Percentiles rank a stretch among this genome's conserved stretches.
These are phyloP conservation scores for Rhododendron simsii DNA, from an alignment of 148 eudicot species.

Conservation along the genomic window DNA sequence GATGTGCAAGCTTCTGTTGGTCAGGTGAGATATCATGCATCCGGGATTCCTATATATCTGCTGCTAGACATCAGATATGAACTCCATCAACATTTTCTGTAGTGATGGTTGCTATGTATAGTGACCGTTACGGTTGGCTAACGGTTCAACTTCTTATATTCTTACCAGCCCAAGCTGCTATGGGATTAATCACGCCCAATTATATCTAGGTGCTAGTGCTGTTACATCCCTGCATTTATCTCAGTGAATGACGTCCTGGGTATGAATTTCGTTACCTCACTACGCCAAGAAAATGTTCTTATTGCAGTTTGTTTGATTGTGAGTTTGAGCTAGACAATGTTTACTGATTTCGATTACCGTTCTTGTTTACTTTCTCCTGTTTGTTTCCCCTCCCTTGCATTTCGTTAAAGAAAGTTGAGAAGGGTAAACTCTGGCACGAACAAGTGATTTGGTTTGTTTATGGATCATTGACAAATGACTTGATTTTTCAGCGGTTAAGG, in stretches of 20 bases:
- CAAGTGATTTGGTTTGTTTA: not conserved
- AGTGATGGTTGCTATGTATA: no score
- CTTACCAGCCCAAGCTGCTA: slow-evolving; percentile 41
- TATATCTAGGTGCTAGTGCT: slow-evolving; percentile 39
- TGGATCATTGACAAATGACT: not conserved
- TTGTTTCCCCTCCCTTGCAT: not conserved
- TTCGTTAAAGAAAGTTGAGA: not conserved
- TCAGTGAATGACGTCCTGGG: slow-evolving; percentile 42
- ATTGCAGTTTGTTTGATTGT: not conserved
- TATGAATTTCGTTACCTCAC: slow-evolving; percentile 2
- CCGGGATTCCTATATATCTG: not conserved
- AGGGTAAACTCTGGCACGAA: not conserved
- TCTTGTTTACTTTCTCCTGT: not conserved
- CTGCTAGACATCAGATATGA: not conserved
- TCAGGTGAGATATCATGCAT: slow-evolving; percentile 38
- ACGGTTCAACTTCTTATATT: not conserved
- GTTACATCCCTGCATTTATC: slow-evolving; percentile 44
- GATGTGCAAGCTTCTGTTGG: slow-evolving; percentile 69
- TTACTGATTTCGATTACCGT: not conserved
- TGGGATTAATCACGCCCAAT: slow-evolving; percentile 24
- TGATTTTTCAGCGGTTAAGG: slow-evolving; percentile 42
- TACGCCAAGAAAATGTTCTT: not conserved
- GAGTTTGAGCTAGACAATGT: not conserved
- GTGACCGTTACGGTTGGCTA: no score
- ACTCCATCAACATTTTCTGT: no score